Evolutionary conservation across 2,329 filamentous ascomycete genomes (phyloP).

Genomic region (Xylaria sp.): DNA sequence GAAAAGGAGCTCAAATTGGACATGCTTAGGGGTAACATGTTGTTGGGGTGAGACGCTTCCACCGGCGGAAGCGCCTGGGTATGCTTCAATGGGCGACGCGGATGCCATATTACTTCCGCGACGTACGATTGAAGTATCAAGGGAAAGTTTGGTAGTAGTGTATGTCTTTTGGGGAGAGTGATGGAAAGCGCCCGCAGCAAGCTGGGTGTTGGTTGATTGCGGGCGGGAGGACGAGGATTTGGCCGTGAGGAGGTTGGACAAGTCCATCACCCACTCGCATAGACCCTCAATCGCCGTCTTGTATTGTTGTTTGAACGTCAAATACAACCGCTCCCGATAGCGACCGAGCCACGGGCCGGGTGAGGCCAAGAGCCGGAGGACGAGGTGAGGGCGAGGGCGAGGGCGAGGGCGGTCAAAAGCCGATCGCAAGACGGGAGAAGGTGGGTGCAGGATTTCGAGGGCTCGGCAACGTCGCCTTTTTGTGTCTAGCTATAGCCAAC

Average conservation of each 20-base stretch:
- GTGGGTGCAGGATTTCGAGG: slow-evolving; percentile 20
- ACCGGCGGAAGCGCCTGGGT: slow-evolving; percentile 43
- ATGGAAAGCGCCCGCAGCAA: slow-evolving; percentile 39
- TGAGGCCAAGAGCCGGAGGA: slow-evolving; percentile 1
- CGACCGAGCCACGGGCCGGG: slow-evolving; percentile 9
- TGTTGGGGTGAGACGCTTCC: slow-evolving; percentile 55
- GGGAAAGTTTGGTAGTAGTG: slow-evolving; percentile 30
- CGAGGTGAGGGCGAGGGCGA: slow-evolving; percentile 3
- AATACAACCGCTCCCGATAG: slow-evolving; percentile 10
- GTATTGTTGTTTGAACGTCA: slow-evolving; percentile 22
- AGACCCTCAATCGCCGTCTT: slow-evolving; percentile 18
- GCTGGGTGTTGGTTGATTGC: slow-evolving; percentile 29
- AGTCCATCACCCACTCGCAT: slow-evolving; percentile 40
- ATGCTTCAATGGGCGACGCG: slow-evolving; percentile 50
- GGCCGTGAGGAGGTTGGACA: slow-evolving; percentile 39
- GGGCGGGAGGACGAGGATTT: slow-evolving; percentile 32
- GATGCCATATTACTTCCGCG: slow-evolving; percentile 50
- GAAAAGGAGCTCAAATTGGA: slow-evolving; percentile 79
- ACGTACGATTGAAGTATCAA: slow-evolving; percentile 37
- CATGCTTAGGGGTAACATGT: slow-evolving; percentile 67
- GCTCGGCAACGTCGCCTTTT: slow-evolving; percentile 22
- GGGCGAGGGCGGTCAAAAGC: slow-evolving; percentile 31
- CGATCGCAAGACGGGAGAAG: slow-evolving; percentile 35
- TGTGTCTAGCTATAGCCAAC: slow-evolving; percentile 10
- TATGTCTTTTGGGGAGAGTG: slow-evolving; percentile 28